Base-by-base conservation (phyloP, 345 rosid species). In the Murraya koenigii region DNA sequence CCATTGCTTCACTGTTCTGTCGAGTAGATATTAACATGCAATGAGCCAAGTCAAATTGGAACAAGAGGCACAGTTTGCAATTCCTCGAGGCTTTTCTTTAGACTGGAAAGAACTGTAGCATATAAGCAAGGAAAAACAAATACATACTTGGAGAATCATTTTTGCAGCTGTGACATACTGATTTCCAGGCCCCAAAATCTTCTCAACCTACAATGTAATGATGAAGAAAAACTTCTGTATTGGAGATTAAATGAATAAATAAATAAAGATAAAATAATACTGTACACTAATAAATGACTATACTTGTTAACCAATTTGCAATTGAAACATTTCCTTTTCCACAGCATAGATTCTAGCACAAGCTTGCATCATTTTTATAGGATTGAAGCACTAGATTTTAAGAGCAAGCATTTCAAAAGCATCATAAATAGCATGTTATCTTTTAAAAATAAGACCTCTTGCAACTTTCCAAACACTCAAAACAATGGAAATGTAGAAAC, bases 1-100 rank as follows among this genome's bases (percentile, higher is more conserved):
- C 82, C 99, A 96, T 92, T 80, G 98, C 99, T 85, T 94, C 99
- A 64, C 97, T 96, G 83, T 94, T 96, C 99, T 96, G 92, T 72
- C 49, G 33, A 39, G 58, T 62, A 58, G 38, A 76, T 8, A 74
- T 60, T 23, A 64, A 39, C 9, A 74, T 7, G 74, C 39, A 44
- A 49, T 25, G 20, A 60, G 66, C 9, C 32, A 36, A 71, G 22
- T 44, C 66, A 78, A 76, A 60, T 47, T 10, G 6, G 60, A 76
- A 66, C 30, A 15, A 59, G 39, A 71, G 28, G 32, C 9, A 52
- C 35, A 62, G 49, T 49, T 38, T 39, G 32, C 36, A 62, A 25
- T 26, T 19, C n/a, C 11, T 19, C 7, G 7, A 60, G 7, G 38
- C 13, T 63, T 35, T 23, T 35, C 33, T 28, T 11, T 33, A 30